A percentile compares a stretch with the other conserved stretches of the same genome.
Conservation (phyloP, 169 alveolate species). For the Toxoplasma gondii region DNA sequence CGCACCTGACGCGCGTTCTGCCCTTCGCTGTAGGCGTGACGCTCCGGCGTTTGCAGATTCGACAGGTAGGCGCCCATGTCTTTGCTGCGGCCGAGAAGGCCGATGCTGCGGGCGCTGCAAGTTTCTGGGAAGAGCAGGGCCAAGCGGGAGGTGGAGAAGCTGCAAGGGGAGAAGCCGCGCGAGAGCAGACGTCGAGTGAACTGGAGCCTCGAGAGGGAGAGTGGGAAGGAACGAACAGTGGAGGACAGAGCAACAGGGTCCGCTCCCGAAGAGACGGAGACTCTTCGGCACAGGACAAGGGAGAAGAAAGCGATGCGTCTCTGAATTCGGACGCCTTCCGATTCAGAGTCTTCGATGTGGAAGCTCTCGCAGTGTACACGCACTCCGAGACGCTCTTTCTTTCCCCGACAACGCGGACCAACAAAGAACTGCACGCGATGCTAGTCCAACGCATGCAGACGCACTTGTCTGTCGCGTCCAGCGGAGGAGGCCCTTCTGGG, state of each 20-base stretch:
- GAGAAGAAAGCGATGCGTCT: neutral
- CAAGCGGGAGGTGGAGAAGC: neutral
- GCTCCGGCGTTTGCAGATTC: neutral
- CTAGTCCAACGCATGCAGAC: neutral
- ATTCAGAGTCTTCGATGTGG: conserved; percentile 17
- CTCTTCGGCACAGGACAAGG: neutral
- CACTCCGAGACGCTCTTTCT: conserved; percentile 13
- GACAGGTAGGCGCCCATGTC: neutral
- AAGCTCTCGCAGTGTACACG: conserved; percentile 3
- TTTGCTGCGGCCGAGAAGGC: conserved; percentile 21
- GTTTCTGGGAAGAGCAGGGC: neutral
- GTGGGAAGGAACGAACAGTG: neutral
- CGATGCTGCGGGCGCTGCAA: neutral
- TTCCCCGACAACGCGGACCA: conserved; percentile 1
- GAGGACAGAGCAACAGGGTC: neutral
- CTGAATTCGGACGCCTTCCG: neutral
- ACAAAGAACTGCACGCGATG: neutral
- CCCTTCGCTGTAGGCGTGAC: conserved; percentile 41
- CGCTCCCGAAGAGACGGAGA: neutral
- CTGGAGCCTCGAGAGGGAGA: neutral
- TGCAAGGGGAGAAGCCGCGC: neutral
- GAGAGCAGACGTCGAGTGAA: neutral
- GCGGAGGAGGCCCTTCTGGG: neutral
- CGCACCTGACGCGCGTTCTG: neutral
- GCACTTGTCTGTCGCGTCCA: neutral